phyloP scores from a whole-genome alignment of 805 yeast species.

The Saturnispora diversa region DNA sequence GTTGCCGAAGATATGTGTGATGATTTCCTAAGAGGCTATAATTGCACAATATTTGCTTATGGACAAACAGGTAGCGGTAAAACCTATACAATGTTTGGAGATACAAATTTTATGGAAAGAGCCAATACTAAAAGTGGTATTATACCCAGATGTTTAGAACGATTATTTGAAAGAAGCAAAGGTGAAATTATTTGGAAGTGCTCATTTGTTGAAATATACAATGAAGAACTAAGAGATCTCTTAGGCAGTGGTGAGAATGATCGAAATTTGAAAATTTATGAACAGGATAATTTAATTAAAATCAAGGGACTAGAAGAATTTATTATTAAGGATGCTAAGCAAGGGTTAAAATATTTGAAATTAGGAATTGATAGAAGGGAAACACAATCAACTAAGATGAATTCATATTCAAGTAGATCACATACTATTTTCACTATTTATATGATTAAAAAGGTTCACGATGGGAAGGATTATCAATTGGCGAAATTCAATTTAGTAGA shows the following conservation, averaged over 20 bases:
- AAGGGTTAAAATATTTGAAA: conserved; percentile 48
- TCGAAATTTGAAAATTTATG: conserved; percentile 34
- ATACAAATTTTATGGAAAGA: conserved; percentile 11
- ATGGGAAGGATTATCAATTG: conserved; percentile 23
- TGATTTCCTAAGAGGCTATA: conserved; percentile 44
- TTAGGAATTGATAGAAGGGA: conserved; percentile 53
- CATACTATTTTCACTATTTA: conserved; percentile 69
- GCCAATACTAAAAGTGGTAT: conserved; percentile 32
- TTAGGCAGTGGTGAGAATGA: conserved; percentile 30
- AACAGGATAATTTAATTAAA: conserved; percentile 30
- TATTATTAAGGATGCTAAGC: conserved; percentile 43
- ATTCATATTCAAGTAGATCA: conserved; percentile 65
- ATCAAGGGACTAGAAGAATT: conserved; percentile 63
- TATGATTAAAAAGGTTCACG: conserved; percentile 37
- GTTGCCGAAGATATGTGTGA: conserved; percentile 41
- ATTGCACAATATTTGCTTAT: conserved; percentile 50
- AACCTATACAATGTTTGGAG: conserved; percentile 53
- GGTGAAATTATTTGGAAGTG: conserved; percentile 42
- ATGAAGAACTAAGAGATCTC: conserved; percentile 36
- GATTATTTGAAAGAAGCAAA: conserved; percentile 30
- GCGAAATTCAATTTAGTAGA: conserved; percentile 59
- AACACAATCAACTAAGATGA: conserved; percentile 67
- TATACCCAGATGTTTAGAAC: conserved; percentile 41
- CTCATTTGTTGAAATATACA: conserved; percentile 49
- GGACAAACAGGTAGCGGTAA: conserved; percentile 61